These are phyloP conservation scores for Cyclotella baltica DNA, from an alignment of 108 stramenopile genomes.

Conservation along the genomic window DNA sequence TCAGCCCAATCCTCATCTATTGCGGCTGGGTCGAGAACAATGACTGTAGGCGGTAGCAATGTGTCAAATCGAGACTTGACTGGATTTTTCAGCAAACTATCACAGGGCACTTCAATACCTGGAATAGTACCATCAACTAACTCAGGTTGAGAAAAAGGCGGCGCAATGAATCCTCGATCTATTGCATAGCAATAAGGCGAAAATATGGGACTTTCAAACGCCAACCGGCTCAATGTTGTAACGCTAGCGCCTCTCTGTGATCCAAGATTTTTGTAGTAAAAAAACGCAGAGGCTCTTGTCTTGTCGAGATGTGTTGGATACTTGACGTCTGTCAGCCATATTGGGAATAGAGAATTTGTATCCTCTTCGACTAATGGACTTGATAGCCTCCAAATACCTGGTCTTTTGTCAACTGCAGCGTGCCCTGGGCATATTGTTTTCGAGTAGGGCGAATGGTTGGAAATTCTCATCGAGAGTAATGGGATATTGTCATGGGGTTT, in stretches of 20 bases:
- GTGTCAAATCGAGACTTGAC: constrained; percentile 44
- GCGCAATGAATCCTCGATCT: constrained; percentile 30
- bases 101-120: constrained; percentile 33
- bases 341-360: constrained; percentile 12
- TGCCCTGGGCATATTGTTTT: constrained; percentile 42
- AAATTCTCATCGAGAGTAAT: constrained; percentile 46
- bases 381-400: constrained; percentile 42
- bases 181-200: constrained; percentile 41
- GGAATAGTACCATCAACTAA: constrained; percentile 36
- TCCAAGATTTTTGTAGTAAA: constrained; percentile 38
- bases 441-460: constrained; percentile 34
- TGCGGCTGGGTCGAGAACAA: constrained; percentile 46
- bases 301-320: constrained; percentile 35
- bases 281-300: constrained; percentile 36
- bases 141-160: constrained; percentile 48
- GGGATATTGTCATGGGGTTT: neutral
- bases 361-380: constrained; percentile 13
- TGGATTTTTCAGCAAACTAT: constrained; percentile 34
- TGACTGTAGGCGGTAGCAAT: constrained; percentile 35
- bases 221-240: constrained; percentile 32
- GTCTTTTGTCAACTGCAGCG: constrained; percentile 17
- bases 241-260: constrained; percentile 34
- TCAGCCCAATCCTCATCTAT: constrained; percentile 44
- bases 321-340: constrained; percentile 32
- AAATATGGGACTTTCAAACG: constrained; percentile 51